These are phyloP conservation scores for Nectriaceae sp. DNA, from an alignment of 2,329 filamentous ascomycete genomes.

Conservation along the genomic window DNA sequence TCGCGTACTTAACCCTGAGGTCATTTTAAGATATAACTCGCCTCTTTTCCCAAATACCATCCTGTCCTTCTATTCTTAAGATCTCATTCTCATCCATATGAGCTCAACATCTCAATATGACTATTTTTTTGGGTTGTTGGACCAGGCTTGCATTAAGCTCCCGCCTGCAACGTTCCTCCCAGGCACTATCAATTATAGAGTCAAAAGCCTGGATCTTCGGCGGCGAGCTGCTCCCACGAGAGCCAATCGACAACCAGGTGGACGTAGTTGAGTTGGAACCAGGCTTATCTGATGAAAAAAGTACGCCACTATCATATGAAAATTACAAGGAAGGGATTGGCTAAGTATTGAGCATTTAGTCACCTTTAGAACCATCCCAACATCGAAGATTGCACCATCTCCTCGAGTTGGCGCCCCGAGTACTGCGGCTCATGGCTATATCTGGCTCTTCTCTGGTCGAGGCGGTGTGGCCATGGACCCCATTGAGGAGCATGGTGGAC, in stretches of 20 bases:
- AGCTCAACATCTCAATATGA: too few relatives aligned
- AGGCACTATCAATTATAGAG: constrained; percentile 44
- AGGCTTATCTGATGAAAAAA: background rate
- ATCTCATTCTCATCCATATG: too few relatives aligned
- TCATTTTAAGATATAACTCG: too few relatives aligned
- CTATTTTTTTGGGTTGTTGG: too few relatives aligned
- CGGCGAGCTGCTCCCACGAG: constrained; percentile 50
- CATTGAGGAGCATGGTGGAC: constrained; percentile 56
- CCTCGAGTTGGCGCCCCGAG: constrained; percentile 59
- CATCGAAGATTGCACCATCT: constrained; percentile 38
- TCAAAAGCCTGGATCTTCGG: constrained; percentile 49
- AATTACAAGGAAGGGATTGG: too few relatives aligned
- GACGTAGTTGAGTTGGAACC: constrained; percentile 41
- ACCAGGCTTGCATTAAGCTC: too few relatives aligned
- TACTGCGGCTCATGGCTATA: constrained; percentile 43
- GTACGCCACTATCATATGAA: background rate
- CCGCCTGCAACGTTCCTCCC: constrained; percentile 53
- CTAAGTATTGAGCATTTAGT: background rate
- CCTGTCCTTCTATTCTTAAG: too few relatives aligned
- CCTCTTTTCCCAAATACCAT: too few relatives aligned
- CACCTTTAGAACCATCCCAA: constrained; percentile 18
- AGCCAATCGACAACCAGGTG: constrained; percentile 52
- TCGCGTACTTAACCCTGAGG: too few relatives aligned
- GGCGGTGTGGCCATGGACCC: constrained; percentile 61
- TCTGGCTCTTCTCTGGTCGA: constrained; percentile 66